A percentile compares a stretch with the other conserved stretches of the same genome.
These are phyloP conservation scores for Thalassiosira hispida DNA, from an alignment of 352 stramenopile species.

Conservation along the genomic window DNA sequence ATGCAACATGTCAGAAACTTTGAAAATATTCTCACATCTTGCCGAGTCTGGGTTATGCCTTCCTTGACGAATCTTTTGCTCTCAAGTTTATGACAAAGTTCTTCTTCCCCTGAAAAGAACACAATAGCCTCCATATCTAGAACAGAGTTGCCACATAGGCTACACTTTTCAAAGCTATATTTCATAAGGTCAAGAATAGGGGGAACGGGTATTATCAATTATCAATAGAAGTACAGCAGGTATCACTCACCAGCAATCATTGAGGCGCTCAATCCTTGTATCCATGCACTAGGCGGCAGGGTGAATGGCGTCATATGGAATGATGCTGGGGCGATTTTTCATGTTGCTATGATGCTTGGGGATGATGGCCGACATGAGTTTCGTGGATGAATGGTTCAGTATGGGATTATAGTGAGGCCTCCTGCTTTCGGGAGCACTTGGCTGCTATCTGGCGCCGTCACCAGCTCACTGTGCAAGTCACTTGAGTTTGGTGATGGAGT, in stretches of 20 bases:
- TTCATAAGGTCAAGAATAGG: neutral
- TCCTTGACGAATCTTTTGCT: constrained; percentile 45
- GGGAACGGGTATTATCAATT: neutral
- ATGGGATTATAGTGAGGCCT: too few relatives aligned
- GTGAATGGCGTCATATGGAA: too few relatives aligned
- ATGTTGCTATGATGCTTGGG: too few relatives aligned
- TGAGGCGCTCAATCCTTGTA: constrained; percentile 21
- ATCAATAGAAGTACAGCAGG: neutral
- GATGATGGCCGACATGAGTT: too few relatives aligned
- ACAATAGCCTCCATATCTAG: constrained; percentile 42
- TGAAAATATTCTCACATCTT: constrained; percentile 41
- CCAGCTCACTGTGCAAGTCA: too few relatives aligned
- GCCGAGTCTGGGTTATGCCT: constrained; percentile 22
- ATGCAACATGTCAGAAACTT: constrained; percentile 50
- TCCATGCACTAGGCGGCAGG: constrained; percentile 25
- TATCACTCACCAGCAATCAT: constrained; percentile 38
- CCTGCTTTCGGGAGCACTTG: too few relatives aligned
- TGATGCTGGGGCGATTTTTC: too few relatives aligned
- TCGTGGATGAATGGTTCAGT: too few relatives aligned
- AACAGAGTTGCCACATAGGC: constrained; percentile 41
- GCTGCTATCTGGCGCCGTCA: too few relatives aligned
- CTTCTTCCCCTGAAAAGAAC: constrained; percentile 37
- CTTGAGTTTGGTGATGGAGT: too few relatives aligned
- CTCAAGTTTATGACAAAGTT: constrained; percentile 49
- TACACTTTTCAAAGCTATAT: constrained; percentile 46